Percentiles rank a stretch among this genome's conserved stretches.
phyloP scores from a whole-genome alignment of 768 basidiomycete species.

The Pleurotus citrinopileatus region DNA sequence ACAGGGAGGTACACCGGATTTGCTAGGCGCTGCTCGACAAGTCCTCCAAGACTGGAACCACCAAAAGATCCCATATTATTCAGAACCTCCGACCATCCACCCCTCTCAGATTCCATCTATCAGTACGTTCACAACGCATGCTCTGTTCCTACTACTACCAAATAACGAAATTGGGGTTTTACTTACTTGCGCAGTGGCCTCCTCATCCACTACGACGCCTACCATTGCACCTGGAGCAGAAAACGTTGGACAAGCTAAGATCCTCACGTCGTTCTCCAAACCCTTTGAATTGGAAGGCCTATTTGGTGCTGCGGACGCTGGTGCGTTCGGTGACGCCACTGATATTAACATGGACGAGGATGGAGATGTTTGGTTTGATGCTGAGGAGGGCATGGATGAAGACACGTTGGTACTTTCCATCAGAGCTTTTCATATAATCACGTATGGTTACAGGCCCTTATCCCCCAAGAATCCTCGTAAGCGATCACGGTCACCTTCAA shows the following conservation, averaged over 20 bases:
- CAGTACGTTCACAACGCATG: conserved; percentile 21
- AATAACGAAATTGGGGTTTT: neutral
- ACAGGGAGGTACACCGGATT: conserved; percentile 89
- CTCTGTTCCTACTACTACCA: neutral
- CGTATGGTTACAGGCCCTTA: neutral
- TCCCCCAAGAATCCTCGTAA: conserved; percentile 29
- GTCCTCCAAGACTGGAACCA: conserved; percentile 93
- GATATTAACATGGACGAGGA: conserved; percentile 19
- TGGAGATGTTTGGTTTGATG: conserved; percentile 39
- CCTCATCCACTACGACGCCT: conserved; percentile 23
- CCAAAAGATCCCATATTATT: conserved; percentile 91
- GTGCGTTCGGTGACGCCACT: conserved; percentile 62
- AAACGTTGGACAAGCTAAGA: conserved; percentile 77
- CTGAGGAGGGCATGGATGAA: conserved; percentile 40
- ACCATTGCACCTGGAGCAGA: conserved; percentile 71
- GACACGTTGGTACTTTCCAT: conserved; percentile 25
- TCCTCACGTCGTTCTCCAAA: conserved; percentile 64
- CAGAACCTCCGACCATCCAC: conserved; percentile 74
- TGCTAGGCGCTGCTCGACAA: conserved; percentile 77
- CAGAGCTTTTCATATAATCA: neutral
- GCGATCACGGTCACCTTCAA: conserved; percentile 35
- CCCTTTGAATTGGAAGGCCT: conserved; percentile 81
- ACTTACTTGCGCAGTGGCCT: conserved; percentile 20
- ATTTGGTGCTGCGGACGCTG: conserved; percentile 77
- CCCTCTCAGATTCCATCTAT: conserved; percentile 69